Evolutionary conservation across 1,139 yeast species (phyloP).

Genomic region (Meyerozyma carpophila): DNA sequence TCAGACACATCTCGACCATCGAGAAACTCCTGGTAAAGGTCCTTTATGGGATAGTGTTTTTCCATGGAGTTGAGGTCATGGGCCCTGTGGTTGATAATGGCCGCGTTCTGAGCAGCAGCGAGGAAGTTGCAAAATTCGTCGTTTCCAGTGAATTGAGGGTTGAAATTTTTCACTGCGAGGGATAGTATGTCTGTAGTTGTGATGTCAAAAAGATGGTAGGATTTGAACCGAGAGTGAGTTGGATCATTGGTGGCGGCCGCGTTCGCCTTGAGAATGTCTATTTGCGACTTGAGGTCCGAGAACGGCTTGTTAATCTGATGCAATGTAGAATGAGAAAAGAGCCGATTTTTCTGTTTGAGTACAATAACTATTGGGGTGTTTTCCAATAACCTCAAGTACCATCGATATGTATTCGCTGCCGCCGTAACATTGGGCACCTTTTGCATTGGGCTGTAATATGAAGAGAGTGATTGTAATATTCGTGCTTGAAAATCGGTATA

Average conservation of each 20-base stretch:
- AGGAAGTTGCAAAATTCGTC: neutral
- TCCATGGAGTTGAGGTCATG: neutral
- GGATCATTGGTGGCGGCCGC: constrained; percentile 3
- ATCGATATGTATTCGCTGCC: constrained; percentile 18
- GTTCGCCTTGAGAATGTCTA: constrained; percentile 10
- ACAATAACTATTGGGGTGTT: constrained; percentile 31
- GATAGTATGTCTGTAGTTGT: constrained; percentile 23
- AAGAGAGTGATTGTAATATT: constrained; percentile 16
- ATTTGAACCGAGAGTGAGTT: constrained; percentile 11
- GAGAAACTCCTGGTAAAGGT: neutral
- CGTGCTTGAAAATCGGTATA: constrained; percentile 19
- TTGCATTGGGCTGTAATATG: constrained; percentile 17
- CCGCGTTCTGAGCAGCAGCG: neutral
- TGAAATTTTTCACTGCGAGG: constrained; percentile 17
- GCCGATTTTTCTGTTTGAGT: constrained; percentile 22
- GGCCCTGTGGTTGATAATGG: neutral
- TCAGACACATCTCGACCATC: constrained; percentile 5
- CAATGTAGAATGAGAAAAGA: constrained; percentile 25
- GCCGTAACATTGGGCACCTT: constrained; percentile 10
- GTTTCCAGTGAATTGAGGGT: neutral
- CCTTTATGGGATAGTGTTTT: neutral
- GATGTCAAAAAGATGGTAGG: constrained; percentile 27
- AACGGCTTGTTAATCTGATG: constrained; percentile 22
- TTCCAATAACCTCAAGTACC: constrained; percentile 24
- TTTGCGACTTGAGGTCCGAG: constrained; percentile 9